Conservation (phyloP, 305 asterid species). For the Fraxinus latifolia region DNA sequence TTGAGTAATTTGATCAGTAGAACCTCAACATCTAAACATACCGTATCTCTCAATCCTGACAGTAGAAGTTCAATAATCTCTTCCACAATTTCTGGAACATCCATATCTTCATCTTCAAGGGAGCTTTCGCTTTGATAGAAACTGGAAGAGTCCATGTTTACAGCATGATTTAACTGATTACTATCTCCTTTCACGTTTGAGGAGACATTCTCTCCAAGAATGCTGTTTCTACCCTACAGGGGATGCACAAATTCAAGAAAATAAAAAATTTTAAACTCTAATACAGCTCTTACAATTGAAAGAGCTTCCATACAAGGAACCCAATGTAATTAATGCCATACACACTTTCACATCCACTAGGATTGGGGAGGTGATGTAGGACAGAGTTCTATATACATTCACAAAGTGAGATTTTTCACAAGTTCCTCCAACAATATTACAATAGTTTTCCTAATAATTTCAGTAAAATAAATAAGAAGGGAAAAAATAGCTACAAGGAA, state of each 20-base stretch:
- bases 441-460: background rate
- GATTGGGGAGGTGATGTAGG: constrained; percentile 12
- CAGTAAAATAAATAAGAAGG: constrained; percentile 1
- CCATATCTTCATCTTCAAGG: constrained; percentile 78
- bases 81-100: constrained; percentile 86
- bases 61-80: constrained; percentile 75
- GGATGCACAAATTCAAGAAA: constrained; percentile 22
- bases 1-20: constrained; percentile 24
- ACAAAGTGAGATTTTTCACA: constrained; percentile 7
- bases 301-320: constrained; percentile 15
- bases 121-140: constrained; percentile 42
- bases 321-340: background rate
- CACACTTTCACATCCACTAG: constrained; percentile 3
- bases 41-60: constrained; percentile 89
- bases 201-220: constrained; percentile 57
- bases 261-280: constrained; percentile 8
- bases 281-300: constrained; percentile 14
- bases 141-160: constrained; percentile 31
- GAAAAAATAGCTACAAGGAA: background rate
- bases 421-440: background rate
- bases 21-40: constrained; percentile 47
- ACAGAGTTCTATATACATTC: background rate
- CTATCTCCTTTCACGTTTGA: constrained; percentile 29
- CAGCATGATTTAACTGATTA: constrained; percentile 33
- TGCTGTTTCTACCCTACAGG: constrained; percentile 60